Evolutionary conservation across 2,329 filamentous ascomycete genomes (phyloP).

Genomic region (Pseudogymnoascus sp.): DNA sequence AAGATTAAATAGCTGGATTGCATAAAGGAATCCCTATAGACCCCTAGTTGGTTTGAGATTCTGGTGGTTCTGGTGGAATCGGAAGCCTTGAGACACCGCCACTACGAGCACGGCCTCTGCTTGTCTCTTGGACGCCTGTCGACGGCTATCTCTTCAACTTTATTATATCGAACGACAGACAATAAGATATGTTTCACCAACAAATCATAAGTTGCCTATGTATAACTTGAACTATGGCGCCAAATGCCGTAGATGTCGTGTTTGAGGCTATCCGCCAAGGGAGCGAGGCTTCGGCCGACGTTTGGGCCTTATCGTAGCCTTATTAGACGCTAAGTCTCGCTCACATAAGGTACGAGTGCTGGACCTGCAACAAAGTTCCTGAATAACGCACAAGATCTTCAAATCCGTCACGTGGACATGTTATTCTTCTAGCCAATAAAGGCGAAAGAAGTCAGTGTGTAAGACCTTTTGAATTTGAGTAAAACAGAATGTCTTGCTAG

Average conservation of each 20-base stretch:
- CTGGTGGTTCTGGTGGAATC: background rate
- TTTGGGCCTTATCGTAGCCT: constrained; percentile 9
- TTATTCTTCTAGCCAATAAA: background rate
- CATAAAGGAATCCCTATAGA: background rate
- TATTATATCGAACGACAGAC: background rate
- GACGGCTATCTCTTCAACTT: background rate
- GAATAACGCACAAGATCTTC: background rate
- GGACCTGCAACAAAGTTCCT: background rate
- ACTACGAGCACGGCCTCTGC: background rate
- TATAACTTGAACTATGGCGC: background rate
- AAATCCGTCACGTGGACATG: background rate
- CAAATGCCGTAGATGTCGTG: background rate
- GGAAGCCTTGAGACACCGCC: background rate
- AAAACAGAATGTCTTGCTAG: constrained; percentile 3
- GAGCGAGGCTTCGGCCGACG: background rate
- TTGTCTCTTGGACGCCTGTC: background rate
- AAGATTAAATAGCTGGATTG: background rate
- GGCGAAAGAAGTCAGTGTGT: background rate
- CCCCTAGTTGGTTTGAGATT: background rate
- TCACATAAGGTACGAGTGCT: background rate
- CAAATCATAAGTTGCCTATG: background rate
- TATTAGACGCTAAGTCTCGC: background rate
- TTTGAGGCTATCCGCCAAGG: background rate
- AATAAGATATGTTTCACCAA: background rate
- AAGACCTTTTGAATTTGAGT: background rate